A percentile compares a stretch with the other conserved stretches of the same genome.
These are phyloP conservation scores for Pyrenula aspistea DNA, from an alignment of 495 filamentous ascomycete species.

Conservation along the genomic window DNA sequence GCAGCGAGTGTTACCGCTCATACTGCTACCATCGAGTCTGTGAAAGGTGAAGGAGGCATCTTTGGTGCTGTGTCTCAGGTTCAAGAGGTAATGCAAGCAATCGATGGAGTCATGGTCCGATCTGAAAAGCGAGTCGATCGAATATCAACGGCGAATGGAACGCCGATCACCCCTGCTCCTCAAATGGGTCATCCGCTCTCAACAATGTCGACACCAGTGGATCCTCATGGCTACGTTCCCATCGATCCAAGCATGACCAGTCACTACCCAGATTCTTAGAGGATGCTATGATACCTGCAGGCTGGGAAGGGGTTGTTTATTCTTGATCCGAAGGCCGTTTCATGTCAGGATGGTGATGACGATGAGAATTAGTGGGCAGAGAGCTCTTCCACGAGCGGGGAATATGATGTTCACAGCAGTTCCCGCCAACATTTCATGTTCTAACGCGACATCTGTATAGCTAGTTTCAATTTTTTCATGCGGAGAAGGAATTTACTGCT, in stretches of 20 bases:
- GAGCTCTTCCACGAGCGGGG: no score
- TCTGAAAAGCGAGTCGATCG: neutral
- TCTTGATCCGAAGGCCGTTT: no score
- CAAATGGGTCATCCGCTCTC: neutral
- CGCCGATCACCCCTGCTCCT: neutral
- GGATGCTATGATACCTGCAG: no score
- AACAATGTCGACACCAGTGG: neutral
- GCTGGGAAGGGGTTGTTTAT: no score
- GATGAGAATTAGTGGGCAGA: no score
- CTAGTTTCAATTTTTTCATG: no score
- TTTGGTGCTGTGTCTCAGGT: slow-evolving; percentile 39
- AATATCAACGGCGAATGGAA: neutral
- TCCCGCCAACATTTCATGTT: no score
- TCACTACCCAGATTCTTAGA: neutral
- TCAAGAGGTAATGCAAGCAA: slow-evolving; percentile 35
- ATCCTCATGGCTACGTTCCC: neutral
- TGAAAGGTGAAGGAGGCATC: slow-evolving; percentile 48
- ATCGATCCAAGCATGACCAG: neutral
- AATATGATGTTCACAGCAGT: no score
- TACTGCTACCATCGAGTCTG: slow-evolving; percentile 33
- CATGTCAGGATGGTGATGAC: no score
- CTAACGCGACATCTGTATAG: no score
- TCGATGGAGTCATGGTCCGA: slow-evolving; percentile 14
- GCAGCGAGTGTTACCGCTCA: slow-evolving; percentile 38
- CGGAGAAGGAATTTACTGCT: no score